These are phyloP conservation scores for Colletotrichum sp. DNA, from an alignment of 2,329 filamentous ascomycete species.

Conservation along the genomic window DNA sequence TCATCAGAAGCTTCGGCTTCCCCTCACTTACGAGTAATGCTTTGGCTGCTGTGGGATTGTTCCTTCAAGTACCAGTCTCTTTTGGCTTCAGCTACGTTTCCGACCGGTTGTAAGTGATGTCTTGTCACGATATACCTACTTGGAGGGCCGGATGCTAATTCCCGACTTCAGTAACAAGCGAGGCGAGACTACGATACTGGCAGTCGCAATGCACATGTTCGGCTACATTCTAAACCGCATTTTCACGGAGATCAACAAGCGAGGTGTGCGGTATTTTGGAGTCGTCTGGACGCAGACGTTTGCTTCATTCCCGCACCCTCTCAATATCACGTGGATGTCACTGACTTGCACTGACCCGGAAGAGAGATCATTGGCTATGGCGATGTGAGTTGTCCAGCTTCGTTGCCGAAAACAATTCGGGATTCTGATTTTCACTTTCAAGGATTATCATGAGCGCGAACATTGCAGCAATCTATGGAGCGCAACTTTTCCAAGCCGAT, in stretches of 20 bases:
- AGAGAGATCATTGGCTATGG: slow-evolving; percentile 64
- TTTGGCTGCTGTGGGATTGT: slow-evolving; percentile 58
- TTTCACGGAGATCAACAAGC: slow-evolving; percentile 49
- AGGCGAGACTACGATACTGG: slow-evolving; percentile 57
- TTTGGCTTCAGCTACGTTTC: slow-evolving; percentile 58
- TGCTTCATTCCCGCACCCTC: slow-evolving; percentile 58
- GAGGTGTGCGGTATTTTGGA: slow-evolving; percentile 55
- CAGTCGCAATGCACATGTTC: slow-evolving; percentile 50
- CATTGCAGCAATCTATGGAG: slow-evolving; percentile 64
- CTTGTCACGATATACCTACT: too few relatives aligned
- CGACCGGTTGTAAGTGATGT: slow-evolving; percentile 51
- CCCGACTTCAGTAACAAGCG: slow-evolving; percentile 43
- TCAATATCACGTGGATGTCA: slow-evolving; percentile 67
- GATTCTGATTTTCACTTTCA: neutral
- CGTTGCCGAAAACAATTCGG: accelerated
- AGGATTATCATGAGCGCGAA: slow-evolving; percentile 68
- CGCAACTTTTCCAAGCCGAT: slow-evolving; percentile 62
- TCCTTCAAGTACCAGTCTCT: slow-evolving; percentile 55
- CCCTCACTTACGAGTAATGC: slow-evolving; percentile 53
- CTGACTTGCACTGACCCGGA: slow-evolving; percentile 61
- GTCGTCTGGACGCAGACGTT: slow-evolving; percentile 62
- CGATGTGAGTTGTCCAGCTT: slow-evolving; percentile 44
- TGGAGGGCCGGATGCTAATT: neutral
- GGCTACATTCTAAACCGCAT: slow-evolving; percentile 60
- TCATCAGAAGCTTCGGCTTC: slow-evolving; percentile 60